phyloP scores from a whole-genome alignment of 768 basidiomycete genomes.

The Suillus brevipes region DNA sequence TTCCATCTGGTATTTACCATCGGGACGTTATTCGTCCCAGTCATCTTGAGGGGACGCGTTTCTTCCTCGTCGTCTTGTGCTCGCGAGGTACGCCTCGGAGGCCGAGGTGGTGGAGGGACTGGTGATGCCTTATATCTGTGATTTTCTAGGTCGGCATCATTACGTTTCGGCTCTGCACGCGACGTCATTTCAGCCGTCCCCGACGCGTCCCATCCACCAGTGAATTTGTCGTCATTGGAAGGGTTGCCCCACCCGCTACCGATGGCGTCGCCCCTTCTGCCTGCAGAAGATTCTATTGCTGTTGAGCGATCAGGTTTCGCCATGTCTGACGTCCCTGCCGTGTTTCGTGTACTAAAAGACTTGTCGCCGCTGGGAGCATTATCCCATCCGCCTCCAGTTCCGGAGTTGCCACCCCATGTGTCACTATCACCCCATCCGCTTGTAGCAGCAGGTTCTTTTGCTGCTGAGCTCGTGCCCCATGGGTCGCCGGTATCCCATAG shows the following conservation, averaged over 20 bases:
- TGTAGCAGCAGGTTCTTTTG: slow-evolving; percentile 4
- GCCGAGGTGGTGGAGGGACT: slow-evolving; percentile 28
- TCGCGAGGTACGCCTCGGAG: slow-evolving; percentile 12
- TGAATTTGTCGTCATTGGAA: background rate
- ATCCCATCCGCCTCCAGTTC: background rate
- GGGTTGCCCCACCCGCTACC: background rate
- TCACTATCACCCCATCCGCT: background rate
- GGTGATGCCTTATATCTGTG: slow-evolving; percentile 10
- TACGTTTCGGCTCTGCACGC: background rate
- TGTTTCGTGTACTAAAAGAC: background rate
- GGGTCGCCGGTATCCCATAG: slow-evolving; percentile 5
- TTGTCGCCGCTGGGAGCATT: background rate
- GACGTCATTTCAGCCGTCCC: background rate
- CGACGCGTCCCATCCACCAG: background rate
- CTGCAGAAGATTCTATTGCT: background rate
- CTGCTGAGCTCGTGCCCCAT: slow-evolving; percentile 8
- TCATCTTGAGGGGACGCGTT: slow-evolving; percentile 12
- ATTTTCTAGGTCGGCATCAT: slow-evolving; percentile 9
- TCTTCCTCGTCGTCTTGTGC: slow-evolving; percentile 16
- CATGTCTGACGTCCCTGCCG: background rate
- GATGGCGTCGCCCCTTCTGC: background rate
- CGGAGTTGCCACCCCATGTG: background rate
- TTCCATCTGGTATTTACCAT: slow-evolving; percentile 18
- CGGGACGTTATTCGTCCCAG: slow-evolving; percentile 28
- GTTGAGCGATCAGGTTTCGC: background rate